These are phyloP conservation scores for Mucor saturninus DNA, from an alignment of 371 early-diverging fungal species.

Conservation along the genomic window DNA sequence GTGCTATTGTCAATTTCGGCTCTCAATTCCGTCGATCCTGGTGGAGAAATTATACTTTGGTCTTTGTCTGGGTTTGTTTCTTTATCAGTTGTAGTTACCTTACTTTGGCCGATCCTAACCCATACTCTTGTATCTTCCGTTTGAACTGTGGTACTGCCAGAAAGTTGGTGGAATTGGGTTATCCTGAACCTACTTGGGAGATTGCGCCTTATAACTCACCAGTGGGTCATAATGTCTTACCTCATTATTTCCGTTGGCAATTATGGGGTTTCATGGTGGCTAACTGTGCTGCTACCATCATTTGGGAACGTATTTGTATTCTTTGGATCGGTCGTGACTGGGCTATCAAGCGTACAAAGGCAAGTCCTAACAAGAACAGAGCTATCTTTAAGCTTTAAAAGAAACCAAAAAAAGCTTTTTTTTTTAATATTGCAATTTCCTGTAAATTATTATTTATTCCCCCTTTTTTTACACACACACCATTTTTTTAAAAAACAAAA, in stretches of 20 bases:
- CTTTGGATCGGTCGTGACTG: constrained; percentile 54
- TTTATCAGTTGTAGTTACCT: constrained; percentile 60
- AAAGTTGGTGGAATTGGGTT: constrained; percentile 53
- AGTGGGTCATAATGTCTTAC: constrained; percentile 74
- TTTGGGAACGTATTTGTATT: constrained; percentile 60
- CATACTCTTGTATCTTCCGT: constrained; percentile 73
- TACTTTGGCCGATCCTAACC: constrained; percentile 71
- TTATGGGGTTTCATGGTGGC: constrained; percentile 54
- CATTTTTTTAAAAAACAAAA: no score
- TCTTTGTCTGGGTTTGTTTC: constrained; percentile 58
- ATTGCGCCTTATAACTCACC: constrained; percentile 65
- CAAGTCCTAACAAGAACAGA: constrained; percentile 25
- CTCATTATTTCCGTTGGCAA: constrained; percentile 65
- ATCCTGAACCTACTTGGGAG: constrained; percentile 49
- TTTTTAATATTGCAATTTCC: neutral
- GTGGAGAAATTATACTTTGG: constrained; percentile 65
- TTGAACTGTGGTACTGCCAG: constrained; percentile 75
- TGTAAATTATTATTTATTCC: neutral
- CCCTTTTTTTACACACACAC: neutral
- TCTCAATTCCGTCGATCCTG: constrained; percentile 66
- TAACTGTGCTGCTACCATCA: constrained; percentile 44
- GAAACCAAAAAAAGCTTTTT: neutral
- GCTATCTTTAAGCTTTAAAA: constrained; percentile 33
- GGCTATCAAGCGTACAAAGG: constrained; percentile 27
- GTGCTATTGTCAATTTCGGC: constrained; percentile 77